Base-by-base conservation (phyloP, 352 stramenopile genomes). In the Thraustotheca clavata region DNA sequence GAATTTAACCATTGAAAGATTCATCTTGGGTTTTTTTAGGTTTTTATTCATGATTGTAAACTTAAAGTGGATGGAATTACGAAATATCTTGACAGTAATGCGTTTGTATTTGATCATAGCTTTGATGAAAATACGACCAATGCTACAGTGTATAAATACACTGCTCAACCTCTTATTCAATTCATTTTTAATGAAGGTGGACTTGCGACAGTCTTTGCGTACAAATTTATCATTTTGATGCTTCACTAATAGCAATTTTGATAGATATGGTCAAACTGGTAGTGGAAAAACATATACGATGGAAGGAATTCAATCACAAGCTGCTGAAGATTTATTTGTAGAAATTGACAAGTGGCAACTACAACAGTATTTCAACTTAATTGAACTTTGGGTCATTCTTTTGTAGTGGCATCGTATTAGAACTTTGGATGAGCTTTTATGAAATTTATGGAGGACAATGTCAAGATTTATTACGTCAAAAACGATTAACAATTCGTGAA, bases 61-160 rank as follows among this genome's bases (percentile, higher is more conserved):
- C 77, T 98, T 39, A 94, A 96, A 62, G 97, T 99, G 14, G 96
- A 99, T 72, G 96, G 96, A 29, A 99, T 99, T 62, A 98, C 89
- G 47, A 99, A 99, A 76, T 99, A 98, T 70, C 77, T 98, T 14
- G 95, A 98, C 72, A 98, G 96, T 72, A 97, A 96, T 34, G 83
- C 89, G 0, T 99, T 99, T 73, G 79, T 84, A 43, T 93, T 91
- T 67, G 84, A 93, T 24, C 83, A 99, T 77, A 91, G 89, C 2
- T 99, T 99, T 74, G 88, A 97, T 60, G 96, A 99, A 62, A 72
- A 80, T 9, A 78, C 79, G 12, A 82, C 74, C 5, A 99, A 96
- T 22, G 88, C 98, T 65, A 74, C 96, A 34, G 94, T 99, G 41
- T 98, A 98, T 76, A 73, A 87, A 54, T 77, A 87, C 69, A 89